Percentiles rank a stretch among this genome's conserved stretches.
Evolutionary conservation across 2,329 filamentous ascomycete genomes (phyloP).

Genomic region (Colletotrichum karsti): DNA sequence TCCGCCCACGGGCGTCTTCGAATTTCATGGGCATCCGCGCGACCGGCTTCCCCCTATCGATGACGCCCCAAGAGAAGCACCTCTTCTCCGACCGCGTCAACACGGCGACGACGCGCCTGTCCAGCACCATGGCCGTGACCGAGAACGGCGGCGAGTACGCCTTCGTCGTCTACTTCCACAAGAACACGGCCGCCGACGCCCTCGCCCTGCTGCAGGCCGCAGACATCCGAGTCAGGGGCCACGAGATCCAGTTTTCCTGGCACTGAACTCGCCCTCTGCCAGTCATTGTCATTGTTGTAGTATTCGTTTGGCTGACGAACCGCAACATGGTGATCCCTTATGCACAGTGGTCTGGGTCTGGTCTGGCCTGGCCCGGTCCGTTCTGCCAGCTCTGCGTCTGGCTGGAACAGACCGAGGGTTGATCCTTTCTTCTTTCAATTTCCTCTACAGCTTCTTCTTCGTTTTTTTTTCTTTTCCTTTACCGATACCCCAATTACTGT

Average conservation of each 20-base stretch:
- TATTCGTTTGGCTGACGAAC: background rate
- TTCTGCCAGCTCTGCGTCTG: slow-evolving; percentile 1
- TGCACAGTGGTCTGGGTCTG: background rate
- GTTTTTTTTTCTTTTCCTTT: slow-evolving; percentile 3
- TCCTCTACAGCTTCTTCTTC: background rate
- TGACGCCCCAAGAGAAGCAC: slow-evolving; percentile 24
- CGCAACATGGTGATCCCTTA: background rate
- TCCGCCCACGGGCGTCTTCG: slow-evolving; percentile 24
- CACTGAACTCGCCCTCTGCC: slow-evolving; percentile 3
- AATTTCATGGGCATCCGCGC: slow-evolving; percentile 26
- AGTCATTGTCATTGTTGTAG: no score
- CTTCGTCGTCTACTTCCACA: slow-evolving; percentile 28
- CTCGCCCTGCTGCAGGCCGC: slow-evolving; percentile 20
- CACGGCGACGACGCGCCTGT: slow-evolving; percentile 21
- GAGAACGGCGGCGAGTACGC: slow-evolving; percentile 6
- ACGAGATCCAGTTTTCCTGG: slow-evolving; percentile 24
- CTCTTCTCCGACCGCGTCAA: slow-evolving; percentile 24
- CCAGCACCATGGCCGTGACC: slow-evolving; percentile 23
- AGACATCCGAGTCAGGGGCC: slow-evolving; percentile 24
- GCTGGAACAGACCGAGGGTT: slow-evolving; percentile 16
- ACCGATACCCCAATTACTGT: background rate
- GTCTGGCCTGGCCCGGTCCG: background rate
- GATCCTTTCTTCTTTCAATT: slow-evolving; percentile 17
- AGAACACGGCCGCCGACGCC: slow-evolving; percentile 19
- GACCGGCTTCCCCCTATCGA: slow-evolving; percentile 14